Evolutionary conservation across 2,329 filamentous ascomycete species (phyloP), one percentile per base, ranked within the genome.

Genomic region (Aspergillus melleus): DNA sequence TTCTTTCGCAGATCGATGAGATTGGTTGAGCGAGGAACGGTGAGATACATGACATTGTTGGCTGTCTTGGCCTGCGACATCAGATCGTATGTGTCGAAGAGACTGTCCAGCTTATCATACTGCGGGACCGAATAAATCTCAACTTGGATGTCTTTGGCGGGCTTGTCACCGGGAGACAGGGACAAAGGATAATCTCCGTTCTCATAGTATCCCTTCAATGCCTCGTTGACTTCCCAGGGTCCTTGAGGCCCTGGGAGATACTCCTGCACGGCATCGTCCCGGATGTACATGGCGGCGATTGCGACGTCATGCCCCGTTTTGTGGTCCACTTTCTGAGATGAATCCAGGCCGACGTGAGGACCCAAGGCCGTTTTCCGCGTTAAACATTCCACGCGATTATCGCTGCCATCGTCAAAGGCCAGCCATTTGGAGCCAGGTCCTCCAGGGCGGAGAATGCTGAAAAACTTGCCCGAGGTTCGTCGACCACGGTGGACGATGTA

Each of bases 401-500:
- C 81, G 30, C 81, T 80, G 57, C 79, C 80, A 63, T 85, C 83
- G 32, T 84, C 80, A 63, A 87, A 88, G 36, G 79, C 81, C 57
- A 88, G 82, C 86, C 86, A 88, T 50, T 79, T 81, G 9, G 80
- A 78, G 10, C 79, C 80, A 6, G 81, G 81, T 2, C 85, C 85
- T 49, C 79, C 78, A 1, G 86, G 86, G 30, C 86, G 80, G 52
- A 88, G 71, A 36, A 87, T 81, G n/a, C 83, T 81, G 64, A 85
- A 84, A 73, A 86, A 88, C 42, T 83, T 79, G 52, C 81, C 81
- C 5, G 84, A 87, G 20, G 82, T 82, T 16, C 87, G 80, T 49
- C 80, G 80, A 26, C 84, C 85, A 61, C 81, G 82, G 66, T 88
- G 86, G 2, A 86, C 83, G 32, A 87, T 75, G 62, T 87, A 84